Conservation (phyloP, 129 eudicot species). For the Lactuca saligna region DNA sequence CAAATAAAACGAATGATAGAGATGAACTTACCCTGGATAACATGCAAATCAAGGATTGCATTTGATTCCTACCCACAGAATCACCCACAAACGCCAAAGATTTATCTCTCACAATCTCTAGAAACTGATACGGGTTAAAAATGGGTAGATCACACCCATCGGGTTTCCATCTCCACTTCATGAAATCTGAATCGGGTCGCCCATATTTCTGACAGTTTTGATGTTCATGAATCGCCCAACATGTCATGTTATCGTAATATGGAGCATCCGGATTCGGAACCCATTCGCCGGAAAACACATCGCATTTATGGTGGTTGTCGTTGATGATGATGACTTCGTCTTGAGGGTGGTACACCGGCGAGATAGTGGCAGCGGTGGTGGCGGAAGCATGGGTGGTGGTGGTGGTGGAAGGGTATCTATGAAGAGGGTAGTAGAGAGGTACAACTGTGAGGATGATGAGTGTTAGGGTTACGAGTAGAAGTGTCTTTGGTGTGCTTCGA, state of each 20-base stretch:
- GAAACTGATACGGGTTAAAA: conserved; percentile 66
- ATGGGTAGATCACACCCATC: conserved; percentile 71
- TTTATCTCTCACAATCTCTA: conserved; percentile 65
- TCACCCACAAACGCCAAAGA: conserved; percentile 91
- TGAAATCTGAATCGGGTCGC: conserved; percentile 66
- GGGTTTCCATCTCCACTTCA: conserved; percentile 90
- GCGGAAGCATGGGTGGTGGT: conserved; percentile 19
- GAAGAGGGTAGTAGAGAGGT: conserved; percentile 48
- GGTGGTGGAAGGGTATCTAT: conserved; percentile 29
- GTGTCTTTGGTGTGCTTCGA: conserved; percentile 38
- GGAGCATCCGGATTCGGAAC: conserved; percentile 70
- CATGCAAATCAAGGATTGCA: conserved; percentile 90
- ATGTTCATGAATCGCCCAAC: conserved; percentile 90
- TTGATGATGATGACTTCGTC: conserved; percentile 36
- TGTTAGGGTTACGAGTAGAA: conserved; percentile 32
- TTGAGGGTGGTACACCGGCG: conserved; percentile 27
- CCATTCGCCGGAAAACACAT: conserved; percentile 83
- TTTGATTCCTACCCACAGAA: conserved; percentile 79
- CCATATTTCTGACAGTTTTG: conserved; percentile 89
- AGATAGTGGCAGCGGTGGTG: neutral
- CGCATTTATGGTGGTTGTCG: conserved; percentile 55
- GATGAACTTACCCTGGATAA: conserved; percentile 63
- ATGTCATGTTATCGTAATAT: conserved; percentile 63
- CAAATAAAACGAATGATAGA: neutral
- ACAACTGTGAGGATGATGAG: conserved; percentile 49